Conservation (phyloP, 768 basidiomycete genomes). For the Candolleomyces eurysporus region DNA sequence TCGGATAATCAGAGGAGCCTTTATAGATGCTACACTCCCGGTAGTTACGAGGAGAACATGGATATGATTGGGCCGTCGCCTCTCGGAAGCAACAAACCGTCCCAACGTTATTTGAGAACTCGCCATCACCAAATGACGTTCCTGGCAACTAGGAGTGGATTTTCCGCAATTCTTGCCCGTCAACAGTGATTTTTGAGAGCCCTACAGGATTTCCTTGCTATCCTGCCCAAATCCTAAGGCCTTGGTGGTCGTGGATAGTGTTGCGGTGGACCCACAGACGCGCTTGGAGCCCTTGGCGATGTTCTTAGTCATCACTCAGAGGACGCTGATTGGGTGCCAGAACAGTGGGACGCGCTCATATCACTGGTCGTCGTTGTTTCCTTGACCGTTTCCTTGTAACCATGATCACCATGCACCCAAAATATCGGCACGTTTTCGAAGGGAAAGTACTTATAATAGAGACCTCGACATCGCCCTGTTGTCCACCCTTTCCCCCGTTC, state of each 20-base stretch:
- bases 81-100: conserved; percentile 38
- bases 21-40: conserved; percentile 95
- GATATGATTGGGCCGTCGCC: conserved; percentile 40
- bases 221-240: background rate
- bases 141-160: too few species aligned
- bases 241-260: conserved; percentile 6
- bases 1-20: conserved; percentile 83
- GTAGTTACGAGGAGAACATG: conserved; percentile 86
- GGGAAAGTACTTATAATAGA: background rate
- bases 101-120: background rate
- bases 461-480: background rate
- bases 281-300: background rate
- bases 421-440: background rate
- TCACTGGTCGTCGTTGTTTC: background rate
- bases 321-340: background rate
- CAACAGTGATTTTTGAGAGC: too few species aligned
- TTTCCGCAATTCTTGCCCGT: too few species aligned
- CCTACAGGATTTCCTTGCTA: too few species aligned
- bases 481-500: conserved; percentile 13
- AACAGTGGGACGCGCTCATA: background rate
- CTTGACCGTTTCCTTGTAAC: background rate
- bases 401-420: background rate
- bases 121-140: background rate
- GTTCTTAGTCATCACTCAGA: background rate
- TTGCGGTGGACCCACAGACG: background rate